Evolutionary conservation across 805 yeast genomes (phyloP).

Genomic region (Saccharomycopsis synnaedendra): DNA sequence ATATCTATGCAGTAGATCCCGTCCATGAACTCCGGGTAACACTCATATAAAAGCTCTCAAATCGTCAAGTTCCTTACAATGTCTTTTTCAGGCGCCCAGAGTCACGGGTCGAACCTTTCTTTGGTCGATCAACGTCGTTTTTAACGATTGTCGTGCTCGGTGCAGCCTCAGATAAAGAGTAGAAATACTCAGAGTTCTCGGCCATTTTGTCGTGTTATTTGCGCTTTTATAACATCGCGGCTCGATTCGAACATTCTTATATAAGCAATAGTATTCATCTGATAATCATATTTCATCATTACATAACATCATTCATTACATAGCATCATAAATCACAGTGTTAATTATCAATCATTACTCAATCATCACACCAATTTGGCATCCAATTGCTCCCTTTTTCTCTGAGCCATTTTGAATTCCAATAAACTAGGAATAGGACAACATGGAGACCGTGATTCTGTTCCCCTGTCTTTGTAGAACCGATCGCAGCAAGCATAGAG

Average conservation of each 20-base stretch:
- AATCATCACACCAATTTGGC: conserved; percentile 30
- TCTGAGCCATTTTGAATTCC: conserved; percentile 52
- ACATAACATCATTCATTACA: too few relatives aligned
- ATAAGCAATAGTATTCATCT: too few relatives aligned
- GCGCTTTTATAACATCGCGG: conserved; percentile 48
- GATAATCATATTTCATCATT: too few relatives aligned
- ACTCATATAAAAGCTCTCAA: too few relatives aligned
- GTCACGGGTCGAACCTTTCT: conserved; percentile 17
- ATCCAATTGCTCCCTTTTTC: conserved; percentile 45
- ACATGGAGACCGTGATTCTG: conserved; percentile 52
- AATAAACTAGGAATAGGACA: conserved; percentile 67
- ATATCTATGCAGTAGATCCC: too few relatives aligned
- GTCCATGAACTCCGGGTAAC: too few relatives aligned
- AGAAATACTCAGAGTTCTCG: conserved; percentile 32
- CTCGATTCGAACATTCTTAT: conserved; percentile 51
- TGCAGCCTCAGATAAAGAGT: conserved; percentile 68
- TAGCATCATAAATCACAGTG: too few relatives aligned
- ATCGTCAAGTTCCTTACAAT: conserved; percentile 6
- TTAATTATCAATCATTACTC: too few relatives aligned
- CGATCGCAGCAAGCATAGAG: conserved; percentile 65
- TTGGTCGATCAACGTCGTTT: conserved; percentile 14
- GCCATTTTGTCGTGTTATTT: conserved; percentile 29
- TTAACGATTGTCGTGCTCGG: conserved; percentile 70
- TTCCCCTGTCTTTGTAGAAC: conserved; percentile 53
- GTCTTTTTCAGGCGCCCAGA: conserved; percentile 19